Evolutionary conservation across 331 rosid species (phyloP), one percentile per base, ranked within the genome.

Genomic region (Ulmus americana): DNA sequence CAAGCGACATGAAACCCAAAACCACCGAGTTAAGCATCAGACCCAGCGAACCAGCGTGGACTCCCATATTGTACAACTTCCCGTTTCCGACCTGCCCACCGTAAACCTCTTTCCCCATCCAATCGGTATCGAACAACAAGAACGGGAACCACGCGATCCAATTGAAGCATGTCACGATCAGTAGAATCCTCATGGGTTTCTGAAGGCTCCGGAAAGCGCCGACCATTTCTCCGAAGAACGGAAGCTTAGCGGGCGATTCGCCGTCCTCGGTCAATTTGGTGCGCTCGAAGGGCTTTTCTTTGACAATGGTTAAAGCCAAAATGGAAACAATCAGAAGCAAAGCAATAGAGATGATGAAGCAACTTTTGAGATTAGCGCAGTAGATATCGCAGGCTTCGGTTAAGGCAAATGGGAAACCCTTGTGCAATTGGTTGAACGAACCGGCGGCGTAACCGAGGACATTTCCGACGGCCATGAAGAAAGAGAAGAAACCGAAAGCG

Each of bases 131-230:
- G 61, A 75, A 92, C n/a, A 92, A 62, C 64, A 92, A 16, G 80
- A 92, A 92, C 0, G 97, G 95, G 56, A 87, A 92, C 97, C 98
- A 92, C 0, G 91, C 98, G 28, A 89, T 63, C 97, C 98, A 92
- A 22, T 92, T 92, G 0, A 89, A 75, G n/a, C 89, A 80, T 62
- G 97, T 92, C 68, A 89, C 97, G 42, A 87, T 8, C 0, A 92
- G 47, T 1, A 92, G 59, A 6, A 89, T 62, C 86, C 92, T 70
- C 98, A 89, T 89, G 1, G 98, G 98, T 15, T 70, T 73, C 55
- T 70, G 49, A 20, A 92, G 53, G 39, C 69, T 80, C 10, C 70
- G 74, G 5, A 89, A 67, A 0, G 97, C 98, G 6, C 81, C 82
- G 5, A 35, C 20, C 39, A 88, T 59, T 41, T 86, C 65, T 10